Evolutionary conservation across 1,139 yeast species (phyloP).

Genomic region (Sporopachydermia cereana): DNA sequence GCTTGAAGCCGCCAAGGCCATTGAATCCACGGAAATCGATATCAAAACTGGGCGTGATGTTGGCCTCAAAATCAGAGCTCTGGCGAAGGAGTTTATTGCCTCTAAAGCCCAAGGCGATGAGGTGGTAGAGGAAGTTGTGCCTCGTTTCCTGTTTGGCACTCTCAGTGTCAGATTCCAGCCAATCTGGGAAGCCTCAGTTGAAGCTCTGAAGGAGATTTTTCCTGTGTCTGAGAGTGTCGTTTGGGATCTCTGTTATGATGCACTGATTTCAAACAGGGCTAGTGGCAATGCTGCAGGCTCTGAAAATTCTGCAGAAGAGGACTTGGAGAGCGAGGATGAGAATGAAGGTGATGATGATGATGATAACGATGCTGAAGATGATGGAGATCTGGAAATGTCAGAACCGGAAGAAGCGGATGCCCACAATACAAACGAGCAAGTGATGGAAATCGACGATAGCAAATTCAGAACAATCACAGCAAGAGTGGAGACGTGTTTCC

Average conservation of each 20-base stretch:
- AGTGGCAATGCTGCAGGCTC: constrained; percentile 42
- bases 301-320: neutral
- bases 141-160: constrained; percentile 59
- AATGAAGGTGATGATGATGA: neutral
- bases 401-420: neutral
- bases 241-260: constrained; percentile 43
- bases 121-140: constrained; percentile 25
- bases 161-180: constrained; percentile 75
- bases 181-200: constrained; percentile 66
- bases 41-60: constrained; percentile 68
- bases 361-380: neutral
- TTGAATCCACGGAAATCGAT: constrained; percentile 65
- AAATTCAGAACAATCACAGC: neutral
- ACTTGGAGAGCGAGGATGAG: constrained; percentile 11
- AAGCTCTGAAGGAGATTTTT: constrained; percentile 39
- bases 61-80: constrained; percentile 51
- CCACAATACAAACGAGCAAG: neutral
- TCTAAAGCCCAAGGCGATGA: constrained; percentile 23
- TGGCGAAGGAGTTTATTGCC: constrained; percentile 40
- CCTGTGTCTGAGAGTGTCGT: constrained; percentile 34
- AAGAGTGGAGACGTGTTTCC: neutral
- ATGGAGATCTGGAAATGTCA: neutral
- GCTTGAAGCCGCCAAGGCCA: constrained; percentile 21
- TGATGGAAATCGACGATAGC: neutral
- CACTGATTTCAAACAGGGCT: too few relatives aligned